Conservation (phyloP, 2,329 filamentous ascomycete species). For the Thelonectria discophora region DNA sequence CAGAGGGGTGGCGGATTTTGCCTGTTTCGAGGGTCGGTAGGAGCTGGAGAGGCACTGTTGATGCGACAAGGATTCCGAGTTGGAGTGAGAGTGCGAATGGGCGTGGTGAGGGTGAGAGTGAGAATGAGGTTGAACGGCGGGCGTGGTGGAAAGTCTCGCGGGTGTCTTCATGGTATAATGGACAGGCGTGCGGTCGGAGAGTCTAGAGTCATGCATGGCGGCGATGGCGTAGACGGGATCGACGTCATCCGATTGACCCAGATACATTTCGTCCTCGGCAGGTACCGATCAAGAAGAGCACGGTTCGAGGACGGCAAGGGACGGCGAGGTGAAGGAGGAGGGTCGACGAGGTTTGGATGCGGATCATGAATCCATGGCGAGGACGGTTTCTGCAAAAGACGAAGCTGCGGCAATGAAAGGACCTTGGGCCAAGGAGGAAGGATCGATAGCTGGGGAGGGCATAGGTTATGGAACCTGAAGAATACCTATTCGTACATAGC, state of each 20-base stretch:
- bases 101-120: conserved; percentile 49
- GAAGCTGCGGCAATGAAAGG: conserved; percentile 8
- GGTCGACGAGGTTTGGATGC: conserved; percentile 6
- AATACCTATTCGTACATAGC: conserved; percentile 36
- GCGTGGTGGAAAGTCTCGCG: conserved; percentile 48
- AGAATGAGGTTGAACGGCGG: conserved; percentile 43
- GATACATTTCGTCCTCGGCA: conserved; percentile 12
- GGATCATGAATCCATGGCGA: conserved; percentile 36
- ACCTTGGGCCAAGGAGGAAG: conserved; percentile 25
- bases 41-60: conserved; percentile 52
- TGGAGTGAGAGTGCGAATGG: conserved; percentile 51
- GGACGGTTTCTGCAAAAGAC: neutral
- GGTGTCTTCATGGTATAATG: conserved; percentile 60
- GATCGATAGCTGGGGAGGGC: conserved; percentile 24
- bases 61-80: conserved; percentile 52
- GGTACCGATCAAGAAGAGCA: neutral
- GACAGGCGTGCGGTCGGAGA: conserved; percentile 47
- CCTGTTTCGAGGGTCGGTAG: conserved; percentile 50
- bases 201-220: conserved; percentile 47
- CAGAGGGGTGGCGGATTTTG: conserved; percentile 60
- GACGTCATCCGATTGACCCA: conserved; percentile 38
- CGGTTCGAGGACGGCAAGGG: conserved; percentile 11
- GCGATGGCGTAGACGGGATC: conserved; percentile 34
- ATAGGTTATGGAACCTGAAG: conserved; percentile 25
- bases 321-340: conserved; percentile 15